A percentile compares a stretch with the other conserved stretches of the same genome.
phyloP scores from a whole-genome alignment of 768 basidiomycete species.

The Termitomyces sp. region DNA sequence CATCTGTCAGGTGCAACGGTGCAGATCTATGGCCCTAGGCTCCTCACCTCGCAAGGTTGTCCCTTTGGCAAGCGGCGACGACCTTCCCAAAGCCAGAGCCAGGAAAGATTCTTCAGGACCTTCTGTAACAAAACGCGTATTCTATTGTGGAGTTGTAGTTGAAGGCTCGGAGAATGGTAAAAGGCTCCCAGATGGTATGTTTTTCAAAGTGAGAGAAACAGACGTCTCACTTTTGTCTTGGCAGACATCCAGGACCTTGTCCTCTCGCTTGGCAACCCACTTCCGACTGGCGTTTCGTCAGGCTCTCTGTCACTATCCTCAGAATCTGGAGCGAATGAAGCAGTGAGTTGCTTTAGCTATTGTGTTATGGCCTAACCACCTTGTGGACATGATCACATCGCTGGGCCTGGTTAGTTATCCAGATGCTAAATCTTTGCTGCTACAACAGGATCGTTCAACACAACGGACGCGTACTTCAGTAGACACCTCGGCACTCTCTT shows the following conservation, averaged over 20 bases:
- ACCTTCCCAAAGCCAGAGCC: slow-evolving; percentile 47
- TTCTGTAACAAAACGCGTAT: slow-evolving; percentile 71
- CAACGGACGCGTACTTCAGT: slow-evolving; percentile 61
- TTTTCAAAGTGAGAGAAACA: slow-evolving; percentile 8
- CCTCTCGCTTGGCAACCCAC: slow-evolving; percentile 68
- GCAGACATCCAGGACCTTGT: slow-evolving; percentile 79
- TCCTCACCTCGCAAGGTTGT: slow-evolving; percentile 71
- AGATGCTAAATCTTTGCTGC: slow-evolving; percentile 5
- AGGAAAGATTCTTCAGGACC: slow-evolving; percentile 37
- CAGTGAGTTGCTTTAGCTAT: slow-evolving; percentile 34
- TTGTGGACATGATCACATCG: background rate
- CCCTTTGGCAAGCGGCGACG: slow-evolving; percentile 70
- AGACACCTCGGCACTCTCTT: slow-evolving; percentile 60
- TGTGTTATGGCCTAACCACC: too few relatives aligned
- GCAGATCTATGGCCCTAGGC: slow-evolving; percentile 53
- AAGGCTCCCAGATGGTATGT: slow-evolving; percentile 62
- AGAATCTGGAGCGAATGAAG: slow-evolving; percentile 31
- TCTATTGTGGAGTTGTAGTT: slow-evolving; percentile 87
- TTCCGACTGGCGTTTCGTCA: slow-evolving; percentile 49
- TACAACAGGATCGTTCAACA: slow-evolving; percentile 31
- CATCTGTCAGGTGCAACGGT: background rate
- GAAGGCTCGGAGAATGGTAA: slow-evolving; percentile 75
- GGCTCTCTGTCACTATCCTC: slow-evolving; percentile 43
- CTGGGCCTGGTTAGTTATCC: background rate
- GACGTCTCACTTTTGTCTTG: slow-evolving; percentile 7